Evolutionary conservation across 495 filamentous ascomycete genomes (phyloP).

Genomic region (Podospora comata): DNA sequence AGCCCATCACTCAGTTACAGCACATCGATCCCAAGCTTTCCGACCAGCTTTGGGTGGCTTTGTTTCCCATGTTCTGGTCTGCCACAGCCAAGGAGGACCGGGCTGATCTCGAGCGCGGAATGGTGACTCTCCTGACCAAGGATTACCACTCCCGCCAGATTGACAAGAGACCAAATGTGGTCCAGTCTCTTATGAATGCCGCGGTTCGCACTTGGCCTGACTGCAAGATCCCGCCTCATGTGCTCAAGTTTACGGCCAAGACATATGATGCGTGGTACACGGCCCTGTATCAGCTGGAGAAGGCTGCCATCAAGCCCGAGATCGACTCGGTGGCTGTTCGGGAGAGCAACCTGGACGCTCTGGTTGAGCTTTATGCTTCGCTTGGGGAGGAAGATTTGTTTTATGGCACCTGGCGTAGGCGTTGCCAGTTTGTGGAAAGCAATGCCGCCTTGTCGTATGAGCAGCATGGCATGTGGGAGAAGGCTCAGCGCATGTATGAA

Average conservation of each 20-base stretch:
- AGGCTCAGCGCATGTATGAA: slow-evolving; percentile 93
- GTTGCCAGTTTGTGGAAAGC: slow-evolving; percentile 92
- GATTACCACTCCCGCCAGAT: slow-evolving; percentile 93
- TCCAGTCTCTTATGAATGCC: slow-evolving; percentile 84
- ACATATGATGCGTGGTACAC: slow-evolving; percentile 97
- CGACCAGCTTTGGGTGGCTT: slow-evolving; percentile 80
- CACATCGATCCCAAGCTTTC: slow-evolving; percentile 78
- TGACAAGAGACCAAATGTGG: slow-evolving; percentile 90
- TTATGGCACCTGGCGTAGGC: slow-evolving; percentile 94
- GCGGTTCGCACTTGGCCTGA: slow-evolving; percentile 75
- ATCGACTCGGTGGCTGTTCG: slow-evolving; percentile 78
- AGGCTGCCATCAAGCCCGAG: slow-evolving; percentile 73
- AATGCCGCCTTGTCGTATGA: slow-evolving; percentile 96
- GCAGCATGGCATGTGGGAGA: slow-evolving; percentile 99
- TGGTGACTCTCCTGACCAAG: slow-evolving; percentile 82
- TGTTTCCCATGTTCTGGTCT: slow-evolving; percentile 94
- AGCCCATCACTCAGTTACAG: slow-evolving; percentile 90
- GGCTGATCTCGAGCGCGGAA: slow-evolving; percentile 82
- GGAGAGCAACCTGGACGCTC: slow-evolving; percentile 90
- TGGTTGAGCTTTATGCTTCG: slow-evolving; percentile 84
- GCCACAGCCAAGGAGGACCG: slow-evolving; percentile 82
- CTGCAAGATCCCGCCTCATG: slow-evolving; percentile 90
- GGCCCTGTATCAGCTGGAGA: slow-evolving; percentile 77
- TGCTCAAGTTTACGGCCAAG: slow-evolving; percentile 86
- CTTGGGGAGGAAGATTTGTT: slow-evolving; percentile 95